Base-by-base conservation (phyloP, 495 filamentous ascomycete genomes). In the Penicillium steckii region DNA sequence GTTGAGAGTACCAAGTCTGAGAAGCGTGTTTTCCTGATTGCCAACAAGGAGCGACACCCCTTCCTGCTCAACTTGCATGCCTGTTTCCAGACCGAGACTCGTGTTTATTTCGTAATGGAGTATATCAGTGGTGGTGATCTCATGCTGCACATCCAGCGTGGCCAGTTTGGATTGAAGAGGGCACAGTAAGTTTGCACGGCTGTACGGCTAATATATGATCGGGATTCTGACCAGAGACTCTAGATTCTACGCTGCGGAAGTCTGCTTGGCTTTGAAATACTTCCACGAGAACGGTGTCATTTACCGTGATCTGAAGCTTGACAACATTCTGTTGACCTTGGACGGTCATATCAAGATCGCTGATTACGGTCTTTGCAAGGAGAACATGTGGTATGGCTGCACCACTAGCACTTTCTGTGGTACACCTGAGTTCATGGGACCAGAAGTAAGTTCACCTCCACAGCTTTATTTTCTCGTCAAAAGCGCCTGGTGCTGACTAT, bases 251-350 rank as follows among this genome's bases (percentile, higher is more conserved):
- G 95, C 94, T 37, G 90, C 94, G 8, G 94, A 99, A 67, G 94
- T 99, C 30, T 95, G 94, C 74, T 73, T 99, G 60, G 94, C 94
- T 40, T 79, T 99, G 59, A 99, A 99, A 64, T 99, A 97, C 71
- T 97, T 99, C 79, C 94, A 99, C 60, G 95, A 97, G 70, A 96
- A 99, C 62, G 95, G 95, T 33, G 94, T 99, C 62, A 97, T 99
- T 53, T 99, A 99, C 69, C 93, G 94, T 75, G 94, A 99, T 80
- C 76, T 99, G 60, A 99, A 99, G 76, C 88, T 99, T 56, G 94
- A 99, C 73, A 99, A 99, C 64, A 99, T 99, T 65, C 79, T 99
- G 5, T 76, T 99, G 60, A 95, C 90, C 3, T 78, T 97, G 42
- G 94, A 99, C 71, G 94, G 94, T 15, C 94, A 99, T 68, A 96